Percentiles rank a stretch among this genome's conserved stretches.
Conservation (phyloP, 345 rosid genomes). For the Murraya paniculata region DNA sequence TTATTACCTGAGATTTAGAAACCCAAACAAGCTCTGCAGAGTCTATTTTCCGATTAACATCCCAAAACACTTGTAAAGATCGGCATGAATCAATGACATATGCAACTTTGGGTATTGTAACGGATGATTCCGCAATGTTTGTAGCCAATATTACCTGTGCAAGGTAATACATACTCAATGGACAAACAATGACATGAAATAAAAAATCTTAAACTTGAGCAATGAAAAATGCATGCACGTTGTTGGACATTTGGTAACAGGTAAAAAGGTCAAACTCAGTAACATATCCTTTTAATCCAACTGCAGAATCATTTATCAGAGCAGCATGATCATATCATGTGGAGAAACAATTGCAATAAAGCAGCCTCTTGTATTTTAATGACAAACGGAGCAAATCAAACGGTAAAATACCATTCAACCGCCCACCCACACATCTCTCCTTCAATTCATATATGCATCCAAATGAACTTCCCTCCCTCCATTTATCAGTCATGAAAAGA, state of each 20-base stretch:
- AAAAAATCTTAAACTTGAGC: neutral
- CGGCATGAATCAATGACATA: slow-evolving; percentile 91
- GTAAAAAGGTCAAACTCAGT: neutral
- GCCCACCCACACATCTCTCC: neutral
- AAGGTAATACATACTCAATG: slow-evolving; percentile 11
- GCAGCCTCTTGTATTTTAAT: neutral
- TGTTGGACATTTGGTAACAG: neutral
- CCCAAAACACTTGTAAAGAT: slow-evolving; percentile 93
- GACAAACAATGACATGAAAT: slow-evolving; percentile 10
- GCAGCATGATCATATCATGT: neutral
- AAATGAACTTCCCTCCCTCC: slow-evolving; percentile 4
- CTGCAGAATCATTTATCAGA: neutral
- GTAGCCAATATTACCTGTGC: slow-evolving; percentile 85
- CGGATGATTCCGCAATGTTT: slow-evolving; percentile 95
- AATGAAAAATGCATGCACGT: neutral
- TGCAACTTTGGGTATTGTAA: slow-evolving; percentile 93
- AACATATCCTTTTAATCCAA: neutral
- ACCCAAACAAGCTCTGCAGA: slow-evolving; percentile 80
- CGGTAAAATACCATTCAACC: neutral
- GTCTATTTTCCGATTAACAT: slow-evolving; percentile 52
- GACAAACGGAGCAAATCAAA: neutral
- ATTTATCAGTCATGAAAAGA: neutral
- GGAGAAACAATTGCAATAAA: neutral
- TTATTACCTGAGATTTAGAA: slow-evolving; percentile 85
- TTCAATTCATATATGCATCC: neutral